A percentile compares a stretch with the other conserved stretches of the same genome.
phyloP scores from a whole-genome alignment of 768 basidiomycete species.

The Boletus eberwhitei region DNA sequence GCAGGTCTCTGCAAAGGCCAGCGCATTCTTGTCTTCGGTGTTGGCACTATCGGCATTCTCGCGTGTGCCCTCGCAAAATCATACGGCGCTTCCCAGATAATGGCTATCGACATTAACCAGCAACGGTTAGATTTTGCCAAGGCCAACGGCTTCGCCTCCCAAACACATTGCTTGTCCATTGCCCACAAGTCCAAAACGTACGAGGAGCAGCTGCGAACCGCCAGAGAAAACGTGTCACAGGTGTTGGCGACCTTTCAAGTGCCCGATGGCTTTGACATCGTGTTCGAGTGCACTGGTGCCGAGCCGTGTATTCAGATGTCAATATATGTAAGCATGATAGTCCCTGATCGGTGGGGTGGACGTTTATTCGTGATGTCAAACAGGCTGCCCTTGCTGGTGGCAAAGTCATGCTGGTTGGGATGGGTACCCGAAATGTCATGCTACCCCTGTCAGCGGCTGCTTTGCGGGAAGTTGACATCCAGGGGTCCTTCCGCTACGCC shows the following conservation, averaged over 20 bases:
- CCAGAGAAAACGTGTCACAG: constrained; percentile 52
- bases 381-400: constrained; percentile 83
- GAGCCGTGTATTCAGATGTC: constrained; percentile 91
- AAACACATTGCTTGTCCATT: constrained; percentile 62
- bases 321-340: constrained; percentile 63
- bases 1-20: constrained; percentile 48
- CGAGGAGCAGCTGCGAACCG: constrained; percentile 56
- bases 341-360: constrained; percentile 8
- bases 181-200: constrained; percentile 46
- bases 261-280: constrained; percentile 83
- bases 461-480: constrained; percentile 87
- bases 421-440: constrained; percentile 82
- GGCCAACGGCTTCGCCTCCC: constrained; percentile 69
- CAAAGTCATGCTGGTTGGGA: constrained; percentile 91
- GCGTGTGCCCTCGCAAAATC: constrained; percentile 77
- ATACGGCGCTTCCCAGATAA: constrained; percentile 65
- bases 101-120: constrained; percentile 85
- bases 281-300: constrained; percentile 95
- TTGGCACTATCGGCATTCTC: constrained; percentile 90
- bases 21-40: constrained; percentile 84
- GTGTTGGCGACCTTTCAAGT: constrained; percentile 55
- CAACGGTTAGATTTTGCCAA: constrained; percentile 77
- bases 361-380: constrained; percentile 13
- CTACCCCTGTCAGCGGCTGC: constrained; percentile 85
- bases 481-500: constrained; percentile 88